Conservation (phyloP, 768 basidiomycete genomes). For the Sporobolomyces pararoseus region DNA sequence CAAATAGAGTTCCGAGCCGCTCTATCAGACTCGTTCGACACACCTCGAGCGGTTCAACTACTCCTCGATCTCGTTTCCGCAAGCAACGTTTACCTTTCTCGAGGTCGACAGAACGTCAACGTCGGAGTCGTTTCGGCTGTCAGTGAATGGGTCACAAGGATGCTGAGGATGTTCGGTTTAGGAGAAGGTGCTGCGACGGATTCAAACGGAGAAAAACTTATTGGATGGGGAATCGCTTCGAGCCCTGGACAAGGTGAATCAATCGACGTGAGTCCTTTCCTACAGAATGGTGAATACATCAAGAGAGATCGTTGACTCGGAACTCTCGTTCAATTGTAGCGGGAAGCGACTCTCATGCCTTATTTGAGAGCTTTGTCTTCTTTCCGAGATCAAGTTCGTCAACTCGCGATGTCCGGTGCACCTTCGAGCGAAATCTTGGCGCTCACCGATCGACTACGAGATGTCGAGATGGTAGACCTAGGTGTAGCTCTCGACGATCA, state of each 20-base stretch:
- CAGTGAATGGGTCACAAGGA: constrained; percentile 54
- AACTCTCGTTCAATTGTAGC: constrained; percentile 52
- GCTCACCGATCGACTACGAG: constrained; percentile 83
- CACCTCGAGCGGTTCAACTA: constrained; percentile 71
- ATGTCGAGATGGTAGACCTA: constrained; percentile 82
- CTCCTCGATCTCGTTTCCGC: constrained; percentile 76
- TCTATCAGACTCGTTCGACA: constrained; percentile 96
- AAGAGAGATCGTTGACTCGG: background rate
- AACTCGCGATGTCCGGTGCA: constrained; percentile 64
- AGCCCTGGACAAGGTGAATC: constrained; percentile 45
- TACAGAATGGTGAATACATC: no score
- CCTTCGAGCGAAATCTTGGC: constrained; percentile 75
- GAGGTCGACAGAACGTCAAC: constrained; percentile 49
- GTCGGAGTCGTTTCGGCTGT: constrained; percentile 61
- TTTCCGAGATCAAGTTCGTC: constrained; percentile 86
- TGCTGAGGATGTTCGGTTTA: constrained; percentile 55
- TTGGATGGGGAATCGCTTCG: constrained; percentile 68
- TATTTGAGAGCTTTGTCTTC: constrained; percentile 77
- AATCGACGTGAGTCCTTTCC: constrained; percentile 50
- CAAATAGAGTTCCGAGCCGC: constrained; percentile 76
- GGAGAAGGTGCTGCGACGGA: constrained; percentile 59
- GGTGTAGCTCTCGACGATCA: constrained; percentile 96
- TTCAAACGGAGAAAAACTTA: constrained; percentile 57
- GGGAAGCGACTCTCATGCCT: constrained; percentile 80
- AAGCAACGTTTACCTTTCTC: constrained; percentile 76